A percentile compares a stretch with the other conserved stretches of the same genome.
Evolutionary conservation across 140 eudicot genomes (phyloP).

Genomic region (Anethum foeniculum): DNA sequence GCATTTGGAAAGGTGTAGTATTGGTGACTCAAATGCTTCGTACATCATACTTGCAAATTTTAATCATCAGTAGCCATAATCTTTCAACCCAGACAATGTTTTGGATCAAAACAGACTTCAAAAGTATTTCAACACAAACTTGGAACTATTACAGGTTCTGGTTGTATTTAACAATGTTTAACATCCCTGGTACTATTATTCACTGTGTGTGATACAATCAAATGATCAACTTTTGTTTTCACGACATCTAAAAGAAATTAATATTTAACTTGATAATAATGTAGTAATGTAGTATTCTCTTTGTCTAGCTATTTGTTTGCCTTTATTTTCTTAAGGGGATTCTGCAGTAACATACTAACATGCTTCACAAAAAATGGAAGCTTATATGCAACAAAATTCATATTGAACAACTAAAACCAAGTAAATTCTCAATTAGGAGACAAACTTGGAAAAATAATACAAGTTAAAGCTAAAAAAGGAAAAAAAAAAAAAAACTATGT

Average conservation of each 20-base stretch:
- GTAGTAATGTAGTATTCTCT: background rate
- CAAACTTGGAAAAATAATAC: background rate
- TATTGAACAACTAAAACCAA: background rate
- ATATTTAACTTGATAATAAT: background rate
- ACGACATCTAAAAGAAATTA: background rate
- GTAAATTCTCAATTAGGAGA: background rate
- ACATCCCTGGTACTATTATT: background rate
- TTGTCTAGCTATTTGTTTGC: background rate
- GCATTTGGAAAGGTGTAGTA: background rate
- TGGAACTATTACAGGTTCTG: background rate
- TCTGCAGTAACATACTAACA: background rate
- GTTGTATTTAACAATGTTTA: background rate
- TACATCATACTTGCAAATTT: background rate
- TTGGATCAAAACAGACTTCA: background rate
- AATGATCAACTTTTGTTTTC: background rate
- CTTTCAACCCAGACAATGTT: background rate
- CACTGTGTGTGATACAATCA: background rate
- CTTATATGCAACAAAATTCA: background rate
- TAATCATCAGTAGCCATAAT: background rate
- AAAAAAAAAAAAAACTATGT: too few species aligned
- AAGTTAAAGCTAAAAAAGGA: too few species aligned
- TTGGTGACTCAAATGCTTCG: slow-evolving; percentile 1
- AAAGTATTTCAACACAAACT: background rate
- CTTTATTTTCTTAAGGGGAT: background rate
- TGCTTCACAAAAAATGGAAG: background rate